These are phyloP conservation scores for Entonaema liquescens DNA, from an alignment of 495 filamentous ascomycete genomes.

Conservation along the genomic window DNA sequence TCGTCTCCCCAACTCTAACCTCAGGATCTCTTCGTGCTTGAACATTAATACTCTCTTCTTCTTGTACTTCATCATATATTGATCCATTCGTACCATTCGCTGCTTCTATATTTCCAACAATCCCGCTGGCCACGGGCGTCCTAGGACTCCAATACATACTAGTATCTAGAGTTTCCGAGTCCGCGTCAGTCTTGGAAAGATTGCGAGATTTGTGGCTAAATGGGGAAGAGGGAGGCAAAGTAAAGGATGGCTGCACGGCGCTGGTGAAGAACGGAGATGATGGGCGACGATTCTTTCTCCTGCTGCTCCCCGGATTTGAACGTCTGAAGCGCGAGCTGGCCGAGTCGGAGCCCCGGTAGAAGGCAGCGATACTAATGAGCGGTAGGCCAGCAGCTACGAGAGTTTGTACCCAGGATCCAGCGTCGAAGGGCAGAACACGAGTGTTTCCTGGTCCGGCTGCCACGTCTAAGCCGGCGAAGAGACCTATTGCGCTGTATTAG, in stretches of 20 bases:
- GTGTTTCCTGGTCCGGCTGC: slow-evolving; percentile 34
- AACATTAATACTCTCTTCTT: background rate
- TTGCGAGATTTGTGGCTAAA: background rate
- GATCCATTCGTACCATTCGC: background rate
- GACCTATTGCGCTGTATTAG: slow-evolving; percentile 21
- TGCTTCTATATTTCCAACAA: slow-evolving; percentile 6
- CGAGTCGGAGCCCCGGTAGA: slow-evolving; percentile 35
- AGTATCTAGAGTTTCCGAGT: background rate
- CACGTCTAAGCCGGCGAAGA: slow-evolving; percentile 36
- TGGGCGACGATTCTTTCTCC: background rate
- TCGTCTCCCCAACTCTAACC: background rate
- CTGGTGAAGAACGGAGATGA: background rate
- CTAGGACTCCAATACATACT: background rate
- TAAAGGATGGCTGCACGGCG: background rate
- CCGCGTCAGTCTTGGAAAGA: background rate
- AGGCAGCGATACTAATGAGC: slow-evolving; percentile 32
- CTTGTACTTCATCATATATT: background rate
- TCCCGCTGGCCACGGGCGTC: background rate
- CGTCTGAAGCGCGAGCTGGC: slow-evolving; percentile 12
- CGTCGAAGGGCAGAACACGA: slow-evolving; percentile 29
- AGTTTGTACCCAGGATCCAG: slow-evolving; percentile 33
- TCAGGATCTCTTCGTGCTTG: background rate
- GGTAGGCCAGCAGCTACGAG: slow-evolving; percentile 32
- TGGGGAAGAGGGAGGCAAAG: background rate
- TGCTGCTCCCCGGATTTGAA: background rate